Evolutionary conservation across 2,329 filamentous ascomycete genomes (phyloP).

Genomic region (Cytospora schulzeri): DNA sequence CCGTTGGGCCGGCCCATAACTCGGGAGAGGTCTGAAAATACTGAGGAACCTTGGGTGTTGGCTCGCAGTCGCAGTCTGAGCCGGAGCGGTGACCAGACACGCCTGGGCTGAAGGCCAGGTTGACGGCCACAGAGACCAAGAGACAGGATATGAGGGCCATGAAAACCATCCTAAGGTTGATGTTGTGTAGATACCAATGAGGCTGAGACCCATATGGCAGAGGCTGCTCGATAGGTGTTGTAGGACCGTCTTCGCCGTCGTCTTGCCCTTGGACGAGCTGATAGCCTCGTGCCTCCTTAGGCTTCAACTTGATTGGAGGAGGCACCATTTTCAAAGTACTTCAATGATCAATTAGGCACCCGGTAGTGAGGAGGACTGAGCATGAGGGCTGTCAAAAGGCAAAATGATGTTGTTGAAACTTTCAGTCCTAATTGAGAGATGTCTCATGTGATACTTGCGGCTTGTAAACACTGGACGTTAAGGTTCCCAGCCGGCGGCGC

Average conservation of each 20-base stretch:
- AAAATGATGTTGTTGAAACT: neutral
- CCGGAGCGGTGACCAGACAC: conserved; percentile 21
- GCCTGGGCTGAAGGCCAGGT: conserved; percentile 30
- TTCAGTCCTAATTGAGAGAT: neutral
- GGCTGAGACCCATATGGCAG: conserved; percentile 21
- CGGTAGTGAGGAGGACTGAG: neutral
- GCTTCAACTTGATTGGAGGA: conserved; percentile 22
- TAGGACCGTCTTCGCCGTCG: conserved; percentile 19
- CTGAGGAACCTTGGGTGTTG: conserved; percentile 52
- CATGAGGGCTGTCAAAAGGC: neutral
- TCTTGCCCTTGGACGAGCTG: conserved; percentile 26
- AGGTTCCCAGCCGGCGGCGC: neutral
- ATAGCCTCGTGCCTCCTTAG: conserved; percentile 28
- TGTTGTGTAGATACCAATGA: conserved; percentile 21
- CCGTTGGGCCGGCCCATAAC: conserved; percentile 65
- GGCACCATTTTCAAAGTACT: conserved; percentile 19
- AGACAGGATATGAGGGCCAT: conserved; percentile 31
- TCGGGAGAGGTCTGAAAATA: conserved; percentile 65
- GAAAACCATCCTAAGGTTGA: conserved; percentile 28
- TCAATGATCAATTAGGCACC: neutral
- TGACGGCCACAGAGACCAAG: conserved; percentile 31
- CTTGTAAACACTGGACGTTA: neutral
- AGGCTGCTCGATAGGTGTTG: conserved; percentile 12
- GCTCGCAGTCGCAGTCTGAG: conserved; percentile 16
- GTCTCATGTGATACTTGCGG: neutral